A percentile compares a stretch with the other conserved stretches of the same genome.
phyloP scores from a whole-genome alignment of 2,329 filamentous ascomycete species.

The Clarireedia paspali region DNA sequence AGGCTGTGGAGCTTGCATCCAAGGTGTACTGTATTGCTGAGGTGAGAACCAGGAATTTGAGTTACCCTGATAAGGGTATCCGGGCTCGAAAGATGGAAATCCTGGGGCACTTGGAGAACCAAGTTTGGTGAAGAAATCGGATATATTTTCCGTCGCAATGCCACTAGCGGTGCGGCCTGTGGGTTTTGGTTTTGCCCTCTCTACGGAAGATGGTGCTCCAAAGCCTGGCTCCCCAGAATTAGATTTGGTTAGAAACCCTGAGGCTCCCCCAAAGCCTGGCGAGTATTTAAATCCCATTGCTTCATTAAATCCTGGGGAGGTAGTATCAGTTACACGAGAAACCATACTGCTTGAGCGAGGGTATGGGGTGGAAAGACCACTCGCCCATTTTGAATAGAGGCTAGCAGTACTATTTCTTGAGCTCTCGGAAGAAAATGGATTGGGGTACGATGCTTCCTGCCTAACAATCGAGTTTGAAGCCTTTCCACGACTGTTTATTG shows the following conservation, averaged over 20 bases:
- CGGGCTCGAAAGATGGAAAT: too few relatives aligned
- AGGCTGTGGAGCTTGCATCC: too few relatives aligned
- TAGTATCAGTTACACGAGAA: not conserved
- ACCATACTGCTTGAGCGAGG: not conserved
- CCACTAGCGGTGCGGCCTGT: not conserved
- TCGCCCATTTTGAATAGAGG: not conserved
- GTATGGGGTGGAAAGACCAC: not conserved
- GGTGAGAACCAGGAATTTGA: too few relatives aligned
- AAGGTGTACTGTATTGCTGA: too few relatives aligned
- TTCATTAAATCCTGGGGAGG: conserved; percentile 1
- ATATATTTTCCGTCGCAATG: not conserved
- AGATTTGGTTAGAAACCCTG: not conserved
- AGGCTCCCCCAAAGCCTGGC: conserved; percentile 4
- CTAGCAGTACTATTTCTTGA: not conserved
- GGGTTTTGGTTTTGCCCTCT: not conserved
- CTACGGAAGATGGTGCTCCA: not conserved
- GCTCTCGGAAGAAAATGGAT: conserved; percentile 1
- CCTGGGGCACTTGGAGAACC: too few relatives aligned
- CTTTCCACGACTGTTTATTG: not conserved
- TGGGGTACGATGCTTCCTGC: conserved; percentile 8
- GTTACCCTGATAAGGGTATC: too few relatives aligned
- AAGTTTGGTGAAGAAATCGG: not conserved
- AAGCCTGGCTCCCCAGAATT: not conserved
- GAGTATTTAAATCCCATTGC: conserved; percentile 5
- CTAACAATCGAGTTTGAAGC: not conserved